These are phyloP conservation scores for Stephania cephalantha DNA, from an alignment of 164 flowering plant genomes.

Conservation along the genomic window DNA sequence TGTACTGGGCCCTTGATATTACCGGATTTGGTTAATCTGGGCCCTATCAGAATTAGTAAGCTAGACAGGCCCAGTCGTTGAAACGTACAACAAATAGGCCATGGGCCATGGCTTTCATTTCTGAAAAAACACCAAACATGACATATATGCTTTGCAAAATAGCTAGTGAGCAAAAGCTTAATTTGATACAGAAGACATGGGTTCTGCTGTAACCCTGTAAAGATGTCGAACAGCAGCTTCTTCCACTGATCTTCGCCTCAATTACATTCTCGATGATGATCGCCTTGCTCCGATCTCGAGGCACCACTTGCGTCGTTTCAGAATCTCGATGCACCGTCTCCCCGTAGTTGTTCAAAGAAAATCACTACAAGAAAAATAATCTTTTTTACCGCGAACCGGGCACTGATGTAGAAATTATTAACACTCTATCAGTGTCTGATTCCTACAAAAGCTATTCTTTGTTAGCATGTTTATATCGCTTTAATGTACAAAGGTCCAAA, in stretches of 20 bases:
- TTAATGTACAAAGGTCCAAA: too few relatives aligned
- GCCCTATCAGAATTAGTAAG: too few relatives aligned
- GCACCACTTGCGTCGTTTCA: slow-evolving; percentile 30
- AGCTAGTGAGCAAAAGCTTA: too few relatives aligned
- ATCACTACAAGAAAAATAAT: neutral
- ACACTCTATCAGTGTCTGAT: neutral
- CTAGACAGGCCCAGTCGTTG: too few relatives aligned
- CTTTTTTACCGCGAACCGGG: neutral
- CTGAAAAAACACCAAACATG: too few relatives aligned
- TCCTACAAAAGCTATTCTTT: neutral
- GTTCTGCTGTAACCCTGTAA: slow-evolving; percentile 13
- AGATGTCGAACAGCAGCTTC: too few relatives aligned
- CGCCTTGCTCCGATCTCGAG: slow-evolving; percentile 29
- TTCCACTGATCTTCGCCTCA: slow-evolving; percentile 2
- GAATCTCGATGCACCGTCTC: slow-evolving; percentile 27
- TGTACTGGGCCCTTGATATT: too few relatives aligned
- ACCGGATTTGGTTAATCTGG: too few relatives aligned
- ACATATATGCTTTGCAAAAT: too few relatives aligned
- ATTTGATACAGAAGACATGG: too few relatives aligned
- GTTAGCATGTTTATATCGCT: neutral
- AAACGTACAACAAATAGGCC: too few relatives aligned
- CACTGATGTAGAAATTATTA: neutral
- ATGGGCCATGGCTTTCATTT: too few relatives aligned
- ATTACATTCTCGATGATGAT: slow-evolving; percentile 34
- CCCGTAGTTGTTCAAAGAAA: slow-evolving; percentile 15